These are phyloP conservation scores for Xylariaceae sp. DNA, from an alignment of 2,329 filamentous ascomycete genomes.

Conservation along the genomic window DNA sequence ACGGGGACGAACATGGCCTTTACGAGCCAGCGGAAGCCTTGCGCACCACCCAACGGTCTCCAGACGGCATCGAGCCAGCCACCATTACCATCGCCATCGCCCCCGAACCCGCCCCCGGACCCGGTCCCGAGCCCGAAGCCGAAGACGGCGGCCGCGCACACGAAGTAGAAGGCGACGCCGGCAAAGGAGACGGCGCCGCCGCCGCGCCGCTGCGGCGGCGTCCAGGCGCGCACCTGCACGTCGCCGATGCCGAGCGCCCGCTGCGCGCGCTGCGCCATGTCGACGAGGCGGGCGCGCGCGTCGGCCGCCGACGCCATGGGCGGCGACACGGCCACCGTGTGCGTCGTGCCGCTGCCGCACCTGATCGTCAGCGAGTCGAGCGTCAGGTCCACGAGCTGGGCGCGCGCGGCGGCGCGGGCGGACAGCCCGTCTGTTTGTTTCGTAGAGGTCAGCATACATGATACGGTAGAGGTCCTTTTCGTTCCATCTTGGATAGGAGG, in stretches of 20 bases:
- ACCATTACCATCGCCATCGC: constrained; percentile 45
- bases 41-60: constrained; percentile 50
- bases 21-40: constrained; percentile 51
- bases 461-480: too few relatives aligned
- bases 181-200: constrained; percentile 47
- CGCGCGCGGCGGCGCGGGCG: constrained; percentile 43
- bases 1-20: constrained; percentile 51
- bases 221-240: constrained; percentile 34
- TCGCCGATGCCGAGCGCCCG: constrained; percentile 51
- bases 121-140: too few relatives aligned
- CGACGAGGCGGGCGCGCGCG: constrained; percentile 61
- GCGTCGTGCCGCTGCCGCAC: constrained; percentile 37
- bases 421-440: constrained; percentile 52
- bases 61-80: too few relatives aligned
- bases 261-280: constrained; percentile 56
- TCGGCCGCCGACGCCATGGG: constrained; percentile 62
- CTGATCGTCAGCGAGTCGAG: constrained; percentile 54
- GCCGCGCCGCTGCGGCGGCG: constrained; percentile 28
- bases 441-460: too few relatives aligned
- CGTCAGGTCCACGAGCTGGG: constrained; percentile 58
- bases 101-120: constrained; percentile 33
- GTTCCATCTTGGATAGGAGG: too few relatives aligned
- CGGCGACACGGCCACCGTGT: constrained; percentile 58
- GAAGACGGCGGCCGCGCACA: constrained; percentile 41
- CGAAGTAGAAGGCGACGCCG: constrained; percentile 46